Base-by-base conservation (phyloP, 352 stramenopile species). In the Pythium chondricola region DNA sequence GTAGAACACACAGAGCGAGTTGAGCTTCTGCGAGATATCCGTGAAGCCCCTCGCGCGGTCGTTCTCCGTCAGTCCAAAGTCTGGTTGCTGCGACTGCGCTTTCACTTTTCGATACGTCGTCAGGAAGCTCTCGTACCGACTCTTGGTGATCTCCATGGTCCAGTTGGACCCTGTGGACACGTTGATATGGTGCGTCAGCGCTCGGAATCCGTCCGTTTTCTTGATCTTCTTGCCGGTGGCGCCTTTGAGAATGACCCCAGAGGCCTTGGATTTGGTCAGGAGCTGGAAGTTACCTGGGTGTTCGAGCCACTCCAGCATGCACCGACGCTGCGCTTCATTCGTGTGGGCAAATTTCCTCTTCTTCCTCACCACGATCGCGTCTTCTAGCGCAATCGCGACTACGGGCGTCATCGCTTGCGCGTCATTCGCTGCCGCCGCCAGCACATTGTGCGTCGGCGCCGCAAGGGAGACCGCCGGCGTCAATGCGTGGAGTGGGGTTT, bases 281-380 rank as follows among this genome's bases (percentile, higher is more conserved):
- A 81, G 43, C 25, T 65, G 41, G 39, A 82, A 85, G 55, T 82
- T 74, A 25, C 48, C 56, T 0, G 60, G 55, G 11, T 63, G 53
- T 49, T 85, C 73, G 10, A 85, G 65, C 69, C 69, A 85, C 42
- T 80, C 56, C n/a, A 85, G 48, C 49, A 85, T 62, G 36, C 43
- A 52, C 50, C 65, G 46, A 21, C 68, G 70, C 45, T 85, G 73
- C 30, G 57, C 63, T 8, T 67, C 55, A 4, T 52, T 85, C 49
- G 73, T 80, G 60, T 73, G 73, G 30, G 48, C 56, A 40, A 73
- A 79, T 65, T 74, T 79, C 51, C 69, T 68, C 35, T 52, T 61
- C 52, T 61, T 69, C 25, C 22, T n/a, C n/a, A n/a, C n/a, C n/a
- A n/a, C n/a, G n/a, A n/a, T n/a, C n/a, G n/a, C n/a, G n/a, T n/a